These are phyloP conservation scores for Pseudopithomyces chartarum DNA, from an alignment of 2,329 filamentous ascomycete species.

Conservation along the genomic window DNA sequence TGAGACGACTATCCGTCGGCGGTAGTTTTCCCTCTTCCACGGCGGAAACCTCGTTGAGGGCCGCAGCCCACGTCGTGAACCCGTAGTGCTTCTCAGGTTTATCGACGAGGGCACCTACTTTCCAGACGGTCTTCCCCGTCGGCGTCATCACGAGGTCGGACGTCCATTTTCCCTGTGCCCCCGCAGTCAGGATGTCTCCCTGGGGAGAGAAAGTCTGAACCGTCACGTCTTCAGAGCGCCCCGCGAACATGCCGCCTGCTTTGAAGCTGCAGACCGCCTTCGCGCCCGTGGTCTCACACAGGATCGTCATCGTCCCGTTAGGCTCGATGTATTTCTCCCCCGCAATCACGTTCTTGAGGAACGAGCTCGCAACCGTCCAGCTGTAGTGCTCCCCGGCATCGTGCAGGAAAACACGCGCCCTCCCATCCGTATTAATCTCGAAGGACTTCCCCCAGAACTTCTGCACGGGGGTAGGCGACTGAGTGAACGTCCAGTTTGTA, in stretches of 20 bases:
- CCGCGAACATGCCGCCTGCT: slow-evolving; percentile 95
- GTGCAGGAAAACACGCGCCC: slow-evolving; percentile 78
- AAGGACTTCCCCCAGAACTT: slow-evolving; percentile 99
- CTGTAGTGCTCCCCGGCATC: slow-evolving; percentile 80
- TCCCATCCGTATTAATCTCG: slow-evolving; percentile 91
- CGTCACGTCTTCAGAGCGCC: slow-evolving; percentile 85
- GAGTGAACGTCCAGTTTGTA: slow-evolving; percentile 81
- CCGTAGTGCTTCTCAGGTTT: slow-evolving; percentile 83
- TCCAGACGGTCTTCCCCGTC: slow-evolving; percentile 75
- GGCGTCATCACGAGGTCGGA: slow-evolving; percentile 68
- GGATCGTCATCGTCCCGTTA: slow-evolving; percentile 83
- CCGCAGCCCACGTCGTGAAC: slow-evolving; percentile 82
- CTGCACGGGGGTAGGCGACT: slow-evolving; percentile 85
- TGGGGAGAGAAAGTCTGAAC: slow-evolving; percentile 73
- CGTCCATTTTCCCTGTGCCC: slow-evolving; percentile 86
- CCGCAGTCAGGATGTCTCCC: slow-evolving; percentile 68
- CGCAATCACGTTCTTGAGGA: slow-evolving; percentile 93
- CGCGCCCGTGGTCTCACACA: slow-evolving; percentile 81
- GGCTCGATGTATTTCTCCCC: slow-evolving; percentile 98
- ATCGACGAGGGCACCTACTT: slow-evolving; percentile 75
- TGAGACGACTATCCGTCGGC: slow-evolving; percentile 78
- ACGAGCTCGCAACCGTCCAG: slow-evolving; percentile 87
- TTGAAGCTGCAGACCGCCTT: slow-evolving; percentile 91
- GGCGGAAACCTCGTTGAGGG: slow-evolving; percentile 83
- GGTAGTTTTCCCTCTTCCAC: slow-evolving; percentile 78